Conservation (phyloP, 495 filamentous ascomycete species). For the Hypoxylon intermedium region DNA sequence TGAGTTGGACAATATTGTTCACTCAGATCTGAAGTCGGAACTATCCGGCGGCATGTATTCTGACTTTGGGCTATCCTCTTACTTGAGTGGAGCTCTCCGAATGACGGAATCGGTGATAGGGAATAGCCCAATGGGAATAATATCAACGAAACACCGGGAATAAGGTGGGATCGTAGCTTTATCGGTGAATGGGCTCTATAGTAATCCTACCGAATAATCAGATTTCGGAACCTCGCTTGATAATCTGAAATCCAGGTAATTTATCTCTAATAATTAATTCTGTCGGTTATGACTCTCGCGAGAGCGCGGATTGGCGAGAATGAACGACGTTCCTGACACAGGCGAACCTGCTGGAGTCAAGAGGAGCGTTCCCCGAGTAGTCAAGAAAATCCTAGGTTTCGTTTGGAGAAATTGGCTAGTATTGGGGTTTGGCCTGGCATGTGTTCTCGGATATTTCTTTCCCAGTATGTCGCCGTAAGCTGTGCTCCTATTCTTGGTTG, state of each 20-base stretch:
- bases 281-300: slow-evolving; percentile 1
- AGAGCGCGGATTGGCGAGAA: slow-evolving; percentile 3
- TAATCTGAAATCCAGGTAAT: not conserved
- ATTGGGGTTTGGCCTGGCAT: slow-evolving; percentile 60
- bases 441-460: slow-evolving; percentile 60
- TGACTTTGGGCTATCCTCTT: too few relatives aligned
- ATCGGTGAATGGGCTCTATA: slow-evolving; percentile 2
- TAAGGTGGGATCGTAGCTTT: slow-evolving; percentile 21
- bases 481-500: not conserved
- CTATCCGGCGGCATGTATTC: too few relatives aligned
- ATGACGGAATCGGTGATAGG: slow-evolving; percentile 31
- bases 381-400: slow-evolving; percentile 40
- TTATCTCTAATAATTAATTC: not conserved
- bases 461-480: slow-evolving; percentile 43
- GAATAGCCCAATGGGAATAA: slow-evolving; percentile 29
- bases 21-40: too few relatives aligned
- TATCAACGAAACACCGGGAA: slow-evolving; percentile 7
- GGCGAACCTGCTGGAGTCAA: slow-evolving; percentile 22
- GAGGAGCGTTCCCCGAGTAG: slow-evolving; percentile 12
- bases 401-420: slow-evolving; percentile 64
- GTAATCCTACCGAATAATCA: not conserved
- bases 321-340: slow-evolving; percentile 7
- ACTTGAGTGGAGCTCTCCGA: slow-evolving; percentile 10
- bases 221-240: not conserved
- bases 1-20: too few relatives aligned